Percentiles rank a stretch among this genome's conserved stretches.
Conservation (phyloP, 1,284 basidiomycete species). For the Heterobasidion annosum region DNA sequence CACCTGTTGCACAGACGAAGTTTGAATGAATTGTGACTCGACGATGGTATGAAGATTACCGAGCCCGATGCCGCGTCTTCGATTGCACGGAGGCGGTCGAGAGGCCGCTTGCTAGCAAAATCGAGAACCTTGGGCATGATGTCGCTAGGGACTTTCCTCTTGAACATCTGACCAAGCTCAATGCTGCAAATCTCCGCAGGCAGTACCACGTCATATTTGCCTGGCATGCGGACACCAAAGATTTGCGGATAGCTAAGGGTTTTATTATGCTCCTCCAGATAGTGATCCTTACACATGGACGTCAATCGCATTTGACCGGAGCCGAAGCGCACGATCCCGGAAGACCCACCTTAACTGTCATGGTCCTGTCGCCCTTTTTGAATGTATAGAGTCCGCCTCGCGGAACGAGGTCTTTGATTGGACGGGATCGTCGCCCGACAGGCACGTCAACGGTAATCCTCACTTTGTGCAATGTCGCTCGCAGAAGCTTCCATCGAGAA, state of each 20-base stretch:
- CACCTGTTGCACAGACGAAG: slow-evolving; percentile 5
- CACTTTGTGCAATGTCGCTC: slow-evolving; percentile 5
- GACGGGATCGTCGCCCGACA: slow-evolving; percentile 3
- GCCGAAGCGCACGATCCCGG: no score
- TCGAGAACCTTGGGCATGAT: slow-evolving; percentile 28
- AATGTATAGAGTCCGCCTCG: slow-evolving; percentile 21
- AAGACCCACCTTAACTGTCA: slow-evolving; percentile 23
- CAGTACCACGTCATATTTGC: slow-evolving; percentile 21
- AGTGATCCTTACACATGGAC: no score
- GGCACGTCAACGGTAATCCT: slow-evolving; percentile 5
- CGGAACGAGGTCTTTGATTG: slow-evolving; percentile 15
- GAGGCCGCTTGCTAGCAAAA: slow-evolving; percentile 33
- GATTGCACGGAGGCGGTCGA: slow-evolving; percentile 26
- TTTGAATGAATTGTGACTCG: background rate
- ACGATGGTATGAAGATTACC: slow-evolving; percentile 9
- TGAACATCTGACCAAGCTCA: slow-evolving; percentile 37
- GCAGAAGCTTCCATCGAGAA: slow-evolving; percentile 6
- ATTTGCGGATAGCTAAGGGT: slow-evolving; percentile 21
- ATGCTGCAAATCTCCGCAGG: slow-evolving; percentile 42
- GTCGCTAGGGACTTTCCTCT: slow-evolving; percentile 30
- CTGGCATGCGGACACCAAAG: slow-evolving; percentile 22
- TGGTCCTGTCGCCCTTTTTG: slow-evolving; percentile 19
- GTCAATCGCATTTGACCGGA: no score
- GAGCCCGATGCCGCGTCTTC: slow-evolving; percentile 17
- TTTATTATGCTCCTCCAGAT: no score